Evolutionary conservation across 169 alveolate species (phyloP).

Genomic region (Cryptosporidium canis): DNA sequence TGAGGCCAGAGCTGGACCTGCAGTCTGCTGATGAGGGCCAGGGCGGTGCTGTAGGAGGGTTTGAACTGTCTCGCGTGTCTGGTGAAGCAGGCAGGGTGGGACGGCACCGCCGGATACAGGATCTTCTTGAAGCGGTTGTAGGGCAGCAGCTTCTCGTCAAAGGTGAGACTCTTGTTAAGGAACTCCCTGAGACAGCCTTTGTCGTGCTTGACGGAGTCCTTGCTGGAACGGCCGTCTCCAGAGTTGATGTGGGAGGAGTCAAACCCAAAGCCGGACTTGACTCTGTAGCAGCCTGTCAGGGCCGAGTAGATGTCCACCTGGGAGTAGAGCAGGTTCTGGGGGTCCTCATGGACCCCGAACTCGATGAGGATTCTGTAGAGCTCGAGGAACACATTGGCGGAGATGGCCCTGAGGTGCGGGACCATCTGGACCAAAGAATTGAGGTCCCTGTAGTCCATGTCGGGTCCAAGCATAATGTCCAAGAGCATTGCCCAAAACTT

Average conservation of each 20-base stretch:
- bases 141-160: not conserved
- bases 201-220: not conserved
- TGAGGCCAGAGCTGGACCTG: constrained; percentile 33
- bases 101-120: not conserved
- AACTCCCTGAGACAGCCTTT: not conserved
- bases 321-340: not conserved
- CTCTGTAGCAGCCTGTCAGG: not conserved
- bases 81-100: not conserved
- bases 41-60: constrained; percentile 1
- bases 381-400: not conserved
- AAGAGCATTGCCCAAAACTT: constrained; percentile 19
- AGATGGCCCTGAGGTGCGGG: constrained; percentile 24
- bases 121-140: not conserved
- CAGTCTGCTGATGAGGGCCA: constrained; percentile 2
- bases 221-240: not conserved
- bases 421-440: not conserved
- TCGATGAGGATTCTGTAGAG: not conserved
- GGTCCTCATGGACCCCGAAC: not conserved
- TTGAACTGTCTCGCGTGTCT: not conserved
- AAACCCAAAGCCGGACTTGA: not conserved
- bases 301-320: constrained; percentile 15
- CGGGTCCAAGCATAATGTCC: constrained; percentile 68
- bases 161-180: not conserved
- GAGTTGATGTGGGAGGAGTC: not conserved
- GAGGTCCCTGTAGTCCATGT: constrained; percentile 23